Percentiles rank a stretch among this genome's conserved stretches.
Conservation (phyloP, 805 yeast species). For the Zygosaccharomyces kombuchaensis region DNA sequence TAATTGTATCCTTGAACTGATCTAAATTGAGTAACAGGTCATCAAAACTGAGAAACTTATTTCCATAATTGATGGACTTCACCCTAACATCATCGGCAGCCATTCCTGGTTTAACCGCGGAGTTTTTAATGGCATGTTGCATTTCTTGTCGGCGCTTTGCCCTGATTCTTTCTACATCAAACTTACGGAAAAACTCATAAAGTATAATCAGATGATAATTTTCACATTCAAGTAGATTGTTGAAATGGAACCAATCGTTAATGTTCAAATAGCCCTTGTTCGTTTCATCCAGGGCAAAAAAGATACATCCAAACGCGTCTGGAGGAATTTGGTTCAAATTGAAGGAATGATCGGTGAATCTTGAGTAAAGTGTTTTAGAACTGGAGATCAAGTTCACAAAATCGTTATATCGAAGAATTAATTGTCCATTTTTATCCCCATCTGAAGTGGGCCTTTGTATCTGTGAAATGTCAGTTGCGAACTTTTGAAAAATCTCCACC, state of each 20-base stretch:
- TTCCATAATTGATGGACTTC: slow-evolving; percentile 38
- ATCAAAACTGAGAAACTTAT: slow-evolving; percentile 38
- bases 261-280: slow-evolving; percentile 63
- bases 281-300: slow-evolving; percentile 71
- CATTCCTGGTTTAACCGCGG: slow-evolving; percentile 18
- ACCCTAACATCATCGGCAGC: slow-evolving; percentile 18
- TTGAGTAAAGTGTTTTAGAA: slow-evolving; percentile 28
- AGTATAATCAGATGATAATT: slow-evolving; percentile 48
- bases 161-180: slow-evolving; percentile 35
- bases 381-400: slow-evolving; percentile 37
- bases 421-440: slow-evolving; percentile 18
- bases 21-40: slow-evolving; percentile 30
- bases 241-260: slow-evolving; percentile 71
- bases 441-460: slow-evolving; percentile 17
- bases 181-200: slow-evolving; percentile 50
- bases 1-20: slow-evolving; percentile 35
- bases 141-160: slow-evolving; percentile 7
- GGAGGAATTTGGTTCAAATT: slow-evolving; percentile 51
- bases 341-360: slow-evolving; percentile 36
- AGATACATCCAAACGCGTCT: slow-evolving; percentile 66
- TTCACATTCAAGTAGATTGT: slow-evolving; percentile 47
- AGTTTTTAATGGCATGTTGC: slow-evolving; percentile 1
- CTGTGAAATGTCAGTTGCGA: slow-evolving; percentile 37
- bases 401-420: slow-evolving; percentile 35
- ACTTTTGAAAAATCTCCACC: slow-evolving; percentile 42